These are phyloP conservation scores for Closterium sp. DNA, from an alignment of 139 green algal species.

Conservation along the genomic window DNA sequence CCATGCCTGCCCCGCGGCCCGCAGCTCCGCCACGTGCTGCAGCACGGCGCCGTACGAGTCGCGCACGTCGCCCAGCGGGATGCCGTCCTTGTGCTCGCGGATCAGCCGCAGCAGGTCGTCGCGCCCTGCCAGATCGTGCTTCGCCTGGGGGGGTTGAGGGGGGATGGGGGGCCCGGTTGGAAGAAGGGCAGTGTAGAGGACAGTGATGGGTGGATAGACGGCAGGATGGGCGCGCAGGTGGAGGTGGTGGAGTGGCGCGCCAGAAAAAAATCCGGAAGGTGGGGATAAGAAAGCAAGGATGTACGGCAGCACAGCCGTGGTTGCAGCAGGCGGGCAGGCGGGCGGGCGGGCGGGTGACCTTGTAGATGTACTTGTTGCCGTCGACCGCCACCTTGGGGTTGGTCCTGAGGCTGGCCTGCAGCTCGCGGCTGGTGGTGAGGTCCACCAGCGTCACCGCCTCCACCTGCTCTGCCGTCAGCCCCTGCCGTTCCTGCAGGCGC, in stretches of 20 bases:
- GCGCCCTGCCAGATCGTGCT: conserved; percentile 16
- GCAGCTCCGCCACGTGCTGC: conserved; percentile 25
- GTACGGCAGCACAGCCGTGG: neutral
- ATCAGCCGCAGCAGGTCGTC: conserved; percentile 44
- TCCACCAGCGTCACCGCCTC: conserved; percentile 21
- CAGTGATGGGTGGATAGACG: neutral
- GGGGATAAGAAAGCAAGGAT: neutral
- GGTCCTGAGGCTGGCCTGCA: conserved; percentile 22
- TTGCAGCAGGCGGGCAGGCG: neutral
- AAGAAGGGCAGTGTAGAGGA: neutral
- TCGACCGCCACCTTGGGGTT: conserved; percentile 25
- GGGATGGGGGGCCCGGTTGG: neutral
- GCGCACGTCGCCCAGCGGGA: conserved; percentile 18
- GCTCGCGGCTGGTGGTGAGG: conserved; percentile 9
- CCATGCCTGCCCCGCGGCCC: conserved; percentile 31
- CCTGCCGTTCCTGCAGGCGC: neutral
- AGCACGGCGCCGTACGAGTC: conserved; percentile 22
- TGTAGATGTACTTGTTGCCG: conserved; percentile 32
- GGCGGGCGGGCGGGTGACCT: neutral
- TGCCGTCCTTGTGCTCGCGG: conserved; percentile 28
- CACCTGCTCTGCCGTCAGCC: conserved; percentile 25
- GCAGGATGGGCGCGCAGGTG: neutral
- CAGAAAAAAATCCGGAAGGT: neutral
- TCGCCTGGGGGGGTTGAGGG: conserved; percentile 11
- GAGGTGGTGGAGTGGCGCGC: neutral